phyloP scores from a whole-genome alignment of 148 eudicot species.

The Hydrangea macrophylla region DNA sequence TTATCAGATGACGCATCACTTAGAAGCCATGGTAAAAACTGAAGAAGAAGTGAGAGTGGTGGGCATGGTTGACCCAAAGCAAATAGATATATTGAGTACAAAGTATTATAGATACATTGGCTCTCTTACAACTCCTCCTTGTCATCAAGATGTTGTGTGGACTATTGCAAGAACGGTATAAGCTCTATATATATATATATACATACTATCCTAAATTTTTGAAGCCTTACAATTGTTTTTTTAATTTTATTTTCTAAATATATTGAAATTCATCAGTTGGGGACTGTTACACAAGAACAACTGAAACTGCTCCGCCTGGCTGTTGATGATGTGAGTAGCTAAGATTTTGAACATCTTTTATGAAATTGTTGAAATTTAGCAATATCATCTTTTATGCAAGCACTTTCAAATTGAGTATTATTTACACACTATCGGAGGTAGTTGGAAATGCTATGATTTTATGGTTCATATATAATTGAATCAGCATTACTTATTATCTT shows the following conservation, averaged over 20 bases:
- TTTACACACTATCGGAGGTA: too few species aligned
- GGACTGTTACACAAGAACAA: slow-evolving; percentile 35
- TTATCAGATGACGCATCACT: slow-evolving; percentile 18
- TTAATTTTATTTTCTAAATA: neutral
- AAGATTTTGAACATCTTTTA: neutral
- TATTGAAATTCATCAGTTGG: slow-evolving; percentile 21
- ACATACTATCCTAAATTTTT: too few species aligned
- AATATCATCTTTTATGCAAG: neutral
- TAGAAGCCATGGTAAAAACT: slow-evolving; percentile 17
- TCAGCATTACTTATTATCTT: too few species aligned
- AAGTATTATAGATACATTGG: slow-evolving; percentile 44
- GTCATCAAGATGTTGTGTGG: slow-evolving; percentile 39
- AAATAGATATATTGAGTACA: slow-evolving; percentile 21
- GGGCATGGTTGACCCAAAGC: slow-evolving; percentile 30
- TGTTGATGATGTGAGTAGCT: slow-evolving; percentile 39
- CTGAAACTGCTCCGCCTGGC: slow-evolving; percentile 26
- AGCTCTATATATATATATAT: too few species aligned
- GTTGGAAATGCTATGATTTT: too few species aligned
- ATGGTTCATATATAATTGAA: too few species aligned
- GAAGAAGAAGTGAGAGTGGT: slow-evolving; percentile 16
- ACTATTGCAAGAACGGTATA: slow-evolving; percentile 35
- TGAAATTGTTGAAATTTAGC: neutral
- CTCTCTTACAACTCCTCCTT: slow-evolving; percentile 46
- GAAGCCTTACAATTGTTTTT: neutral
- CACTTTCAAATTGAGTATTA: too few species aligned